Evolutionary conservation across 352 stramenopile genomes (phyloP).

Genomic region (Phytophthora vignae): DNA sequence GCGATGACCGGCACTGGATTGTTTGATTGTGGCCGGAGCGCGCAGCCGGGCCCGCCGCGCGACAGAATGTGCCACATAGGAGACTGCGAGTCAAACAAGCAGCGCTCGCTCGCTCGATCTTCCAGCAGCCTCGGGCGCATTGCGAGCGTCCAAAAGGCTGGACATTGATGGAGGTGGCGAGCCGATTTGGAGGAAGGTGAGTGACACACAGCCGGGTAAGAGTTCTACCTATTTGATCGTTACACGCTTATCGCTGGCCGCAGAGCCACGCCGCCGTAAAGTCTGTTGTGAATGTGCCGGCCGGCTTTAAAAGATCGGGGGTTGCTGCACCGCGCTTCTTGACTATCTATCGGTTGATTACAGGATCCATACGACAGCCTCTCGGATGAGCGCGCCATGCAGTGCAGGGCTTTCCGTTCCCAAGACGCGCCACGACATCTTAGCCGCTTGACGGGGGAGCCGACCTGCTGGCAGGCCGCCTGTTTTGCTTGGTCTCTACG

Average conservation of each 20-base stretch:
- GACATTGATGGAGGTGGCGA: too few species aligned
- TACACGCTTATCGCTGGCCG: too few species aligned
- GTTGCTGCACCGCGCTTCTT: background rate
- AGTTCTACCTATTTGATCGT: too few species aligned
- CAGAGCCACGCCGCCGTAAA: background rate
- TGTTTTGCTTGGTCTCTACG: too few species aligned
- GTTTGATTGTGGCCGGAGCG: constrained; percentile 41
- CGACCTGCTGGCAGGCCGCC: background rate
- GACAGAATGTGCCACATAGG: constrained; percentile 19
- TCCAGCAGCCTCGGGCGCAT: too few species aligned
- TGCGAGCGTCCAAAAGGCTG: too few species aligned
- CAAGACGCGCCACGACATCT: background rate
- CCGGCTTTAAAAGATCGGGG: background rate
- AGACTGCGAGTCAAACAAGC: too few species aligned
- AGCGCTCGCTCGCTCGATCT: too few species aligned
- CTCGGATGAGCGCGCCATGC: too few species aligned
- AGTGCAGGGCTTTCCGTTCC: background rate
- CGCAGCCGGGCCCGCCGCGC: background rate
- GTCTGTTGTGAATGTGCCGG: background rate
- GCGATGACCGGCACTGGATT: constrained; percentile 46
- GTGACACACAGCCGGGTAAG: too few species aligned
- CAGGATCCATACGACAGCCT: background rate
- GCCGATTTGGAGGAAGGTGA: too few species aligned
- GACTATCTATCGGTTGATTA: background rate
- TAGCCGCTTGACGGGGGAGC: background rate